phyloP scores from a whole-genome alignment of 1,284 basidiomycete genomes.

The Volvariella volvacea region DNA sequence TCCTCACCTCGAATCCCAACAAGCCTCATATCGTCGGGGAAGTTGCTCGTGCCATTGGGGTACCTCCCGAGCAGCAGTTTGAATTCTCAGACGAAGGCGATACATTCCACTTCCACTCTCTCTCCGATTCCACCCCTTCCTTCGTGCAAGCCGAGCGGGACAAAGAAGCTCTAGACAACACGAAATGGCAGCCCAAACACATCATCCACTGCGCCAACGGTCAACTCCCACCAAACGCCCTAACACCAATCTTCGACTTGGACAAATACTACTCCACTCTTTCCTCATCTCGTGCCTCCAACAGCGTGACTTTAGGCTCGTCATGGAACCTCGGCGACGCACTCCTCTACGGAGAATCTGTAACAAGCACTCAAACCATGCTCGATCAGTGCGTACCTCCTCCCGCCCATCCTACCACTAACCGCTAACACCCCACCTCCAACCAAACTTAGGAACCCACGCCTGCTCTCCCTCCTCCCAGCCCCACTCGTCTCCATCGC shows the following conservation, averaged over 20 bases:
- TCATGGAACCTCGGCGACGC: slow-evolving; percentile 67
- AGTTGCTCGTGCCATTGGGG: slow-evolving; percentile 30
- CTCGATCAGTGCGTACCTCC: slow-evolving; percentile 70
- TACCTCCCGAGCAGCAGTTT: slow-evolving; percentile 22
- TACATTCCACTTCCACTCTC: slow-evolving; percentile 54
- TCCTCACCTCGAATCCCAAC: slow-evolving; percentile 35
- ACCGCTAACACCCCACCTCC: no score
- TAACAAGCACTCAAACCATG: slow-evolving; percentile 95
- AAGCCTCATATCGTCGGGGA: slow-evolving; percentile 28
- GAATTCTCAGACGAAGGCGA: slow-evolving; percentile 59
- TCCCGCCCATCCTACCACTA: neutral
- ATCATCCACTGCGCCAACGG: slow-evolving; percentile 42
- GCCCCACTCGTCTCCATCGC: slow-evolving; percentile 79
- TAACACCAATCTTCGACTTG: slow-evolving; percentile 55
- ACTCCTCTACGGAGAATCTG: slow-evolving; percentile 81
- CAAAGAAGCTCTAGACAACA: slow-evolving; percentile 18
- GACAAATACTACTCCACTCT: slow-evolving; percentile 39
- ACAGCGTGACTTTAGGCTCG: slow-evolving; percentile 15
- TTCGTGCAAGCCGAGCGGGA: slow-evolving; percentile 25
- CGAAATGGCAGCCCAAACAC: slow-evolving; percentile 39
- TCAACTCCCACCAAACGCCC: slow-evolving; percentile 30
- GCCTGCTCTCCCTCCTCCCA: slow-evolving; percentile 65
- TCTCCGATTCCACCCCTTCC: slow-evolving; percentile 27
- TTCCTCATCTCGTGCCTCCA: slow-evolving; percentile 18
- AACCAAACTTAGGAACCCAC: slow-evolving; percentile 61